These are phyloP conservation scores for Fraxinus albicans DNA, from an alignment of 305 asterid species.

Conservation along the genomic window DNA sequence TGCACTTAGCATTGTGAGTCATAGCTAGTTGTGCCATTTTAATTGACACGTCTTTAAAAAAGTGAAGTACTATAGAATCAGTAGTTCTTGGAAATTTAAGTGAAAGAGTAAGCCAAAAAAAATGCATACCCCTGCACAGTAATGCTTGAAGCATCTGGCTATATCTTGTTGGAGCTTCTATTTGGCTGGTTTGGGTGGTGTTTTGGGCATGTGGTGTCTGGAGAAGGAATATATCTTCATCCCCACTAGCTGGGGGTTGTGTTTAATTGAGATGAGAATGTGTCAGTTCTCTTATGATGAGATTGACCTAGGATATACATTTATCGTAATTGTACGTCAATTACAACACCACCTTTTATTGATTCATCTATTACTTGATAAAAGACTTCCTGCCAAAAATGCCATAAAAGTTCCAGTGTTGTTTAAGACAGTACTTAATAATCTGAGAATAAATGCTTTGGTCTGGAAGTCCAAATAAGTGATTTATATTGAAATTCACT, in stretches of 20 bases:
- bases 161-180: neutral
- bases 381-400: neutral
- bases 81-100: neutral
- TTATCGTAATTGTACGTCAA: neutral
- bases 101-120: neutral
- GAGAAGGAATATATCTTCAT: neutral
- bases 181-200: neutral
- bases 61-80: neutral
- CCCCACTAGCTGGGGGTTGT: neutral
- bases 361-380: neutral
- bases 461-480: neutral
- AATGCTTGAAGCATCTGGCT: neutral
- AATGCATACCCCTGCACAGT: neutral
- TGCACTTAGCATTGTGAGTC: conserved; percentile 78
- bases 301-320: neutral
- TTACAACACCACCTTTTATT: neutral
- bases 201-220: neutral
- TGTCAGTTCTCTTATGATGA: neutral
- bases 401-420: neutral
- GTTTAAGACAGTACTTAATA: neutral
- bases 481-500: neutral
- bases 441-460: neutral
- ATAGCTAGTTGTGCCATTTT: neutral
- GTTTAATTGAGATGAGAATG: neutral
- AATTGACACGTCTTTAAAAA: neutral